Evolutionary conservation across 176 grass and related monocot genomes (phyloP).

Genomic region (Oryza meyeriana): DNA sequence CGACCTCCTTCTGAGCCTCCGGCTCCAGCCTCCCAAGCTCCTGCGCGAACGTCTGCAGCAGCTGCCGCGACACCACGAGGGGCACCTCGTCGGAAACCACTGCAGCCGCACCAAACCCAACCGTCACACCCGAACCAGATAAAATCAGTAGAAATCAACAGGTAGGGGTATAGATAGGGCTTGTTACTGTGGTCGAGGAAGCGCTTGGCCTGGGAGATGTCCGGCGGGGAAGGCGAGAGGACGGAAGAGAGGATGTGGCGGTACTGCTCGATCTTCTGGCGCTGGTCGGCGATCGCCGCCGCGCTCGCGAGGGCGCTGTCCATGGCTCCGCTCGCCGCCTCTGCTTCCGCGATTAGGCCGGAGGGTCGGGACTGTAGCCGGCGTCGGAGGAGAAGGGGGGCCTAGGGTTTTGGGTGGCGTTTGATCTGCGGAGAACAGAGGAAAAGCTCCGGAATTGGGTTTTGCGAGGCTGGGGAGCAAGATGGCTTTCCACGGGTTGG

Average conservation of each 20-base stretch:
- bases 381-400: neutral
- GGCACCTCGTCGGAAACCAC: conserved; percentile 97
- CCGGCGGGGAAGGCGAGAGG: conserved; percentile 67
- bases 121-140: neutral
- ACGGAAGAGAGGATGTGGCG: conserved; percentile 89
- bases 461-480: neutral
- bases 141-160: neutral
- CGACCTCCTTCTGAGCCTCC: conserved; percentile 87
- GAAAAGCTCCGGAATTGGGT: conserved; percentile 1
- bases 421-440: conserved; percentile 13
- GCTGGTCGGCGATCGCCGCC: conserved; percentile 71
- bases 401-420: conserved; percentile 38
- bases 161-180: neutral
- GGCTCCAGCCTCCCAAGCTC: conserved; percentile 85
- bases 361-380: conserved; percentile 7
- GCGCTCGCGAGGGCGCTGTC: conserved; percentile 72
- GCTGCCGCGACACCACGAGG: conserved; percentile 94
- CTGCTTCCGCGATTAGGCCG: neutral
- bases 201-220: conserved; percentile 85
- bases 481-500: neutral
- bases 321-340: conserved; percentile 39
- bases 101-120: conserved; percentile 21
- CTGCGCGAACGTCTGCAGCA: conserved; percentile 89
- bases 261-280: conserved; percentile 99
- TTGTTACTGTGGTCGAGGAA: conserved; percentile 91